Evolutionary conservation across 345 rosid species (phyloP).

Genomic region (Aquilaria yunnanensis): DNA sequence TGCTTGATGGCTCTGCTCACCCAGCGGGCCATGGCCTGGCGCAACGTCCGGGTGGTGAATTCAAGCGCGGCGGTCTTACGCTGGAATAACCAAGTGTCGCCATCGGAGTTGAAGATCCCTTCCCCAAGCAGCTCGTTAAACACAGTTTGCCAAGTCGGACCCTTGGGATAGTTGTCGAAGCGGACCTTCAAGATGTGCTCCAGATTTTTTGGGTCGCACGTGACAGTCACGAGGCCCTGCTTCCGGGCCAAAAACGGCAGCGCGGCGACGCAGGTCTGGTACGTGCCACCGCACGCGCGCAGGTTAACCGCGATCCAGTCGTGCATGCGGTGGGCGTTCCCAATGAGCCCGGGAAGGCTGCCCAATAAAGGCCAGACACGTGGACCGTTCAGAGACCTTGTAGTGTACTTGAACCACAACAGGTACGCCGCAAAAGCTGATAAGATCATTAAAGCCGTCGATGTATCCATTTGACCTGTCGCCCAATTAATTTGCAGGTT

Average conservation of each 20-base stretch:
- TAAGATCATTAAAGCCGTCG: constrained; percentile 37
- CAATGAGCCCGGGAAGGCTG: constrained; percentile 61
- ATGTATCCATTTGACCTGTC: constrained; percentile 29
- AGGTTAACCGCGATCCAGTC: constrained; percentile 80
- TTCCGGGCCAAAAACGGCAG: constrained; percentile 47
- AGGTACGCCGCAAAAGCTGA: constrained; percentile 37
- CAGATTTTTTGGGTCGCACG: constrained; percentile 65
- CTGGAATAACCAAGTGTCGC: constrained; percentile 73
- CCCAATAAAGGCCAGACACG: constrained; percentile 78
- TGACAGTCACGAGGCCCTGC: constrained; percentile 79
- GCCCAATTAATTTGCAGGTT: background rate
- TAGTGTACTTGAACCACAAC: constrained; percentile 44
- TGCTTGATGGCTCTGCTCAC: constrained; percentile 61
- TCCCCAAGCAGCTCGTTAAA: constrained; percentile 72
- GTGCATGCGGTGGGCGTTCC: constrained; percentile 51
- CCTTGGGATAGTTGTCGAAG: constrained; percentile 72
- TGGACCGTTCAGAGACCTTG: constrained; percentile 43
- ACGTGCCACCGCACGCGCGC: constrained; percentile 62
- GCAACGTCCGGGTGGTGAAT: constrained; percentile 67
- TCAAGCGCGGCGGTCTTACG: constrained; percentile 87
- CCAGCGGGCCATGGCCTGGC: constrained; percentile 84
- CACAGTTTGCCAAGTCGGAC: constrained; percentile 71
- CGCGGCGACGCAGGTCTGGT: constrained; percentile 62
- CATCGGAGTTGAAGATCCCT: constrained; percentile 73
- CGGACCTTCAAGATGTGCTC: constrained; percentile 69